Conservation (phyloP, 139 green algal species). For the Yamagishiella unicocca region DNA sequence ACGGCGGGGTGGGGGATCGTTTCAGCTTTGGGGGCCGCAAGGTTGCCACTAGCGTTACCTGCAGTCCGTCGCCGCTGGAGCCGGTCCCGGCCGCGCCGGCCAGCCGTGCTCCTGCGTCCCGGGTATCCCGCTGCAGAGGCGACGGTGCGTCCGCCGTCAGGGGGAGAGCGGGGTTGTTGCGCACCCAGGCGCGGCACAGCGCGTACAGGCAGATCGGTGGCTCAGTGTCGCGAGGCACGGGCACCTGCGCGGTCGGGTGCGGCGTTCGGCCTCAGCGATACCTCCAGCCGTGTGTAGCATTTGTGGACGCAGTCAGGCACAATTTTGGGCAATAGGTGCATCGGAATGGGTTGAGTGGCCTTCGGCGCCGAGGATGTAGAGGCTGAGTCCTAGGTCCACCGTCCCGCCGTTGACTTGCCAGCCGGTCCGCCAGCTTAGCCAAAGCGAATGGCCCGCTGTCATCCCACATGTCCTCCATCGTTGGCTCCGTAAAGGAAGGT, state of each 20-base stretch:
- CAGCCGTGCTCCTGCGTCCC: not conserved
- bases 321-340: too few relatives aligned
- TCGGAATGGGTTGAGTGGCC: too few relatives aligned
- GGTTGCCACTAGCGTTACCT: too few relatives aligned
- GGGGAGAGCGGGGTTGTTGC: slow-evolving; percentile 15
- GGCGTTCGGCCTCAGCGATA: too few relatives aligned
- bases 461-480: slow-evolving; percentile 26
- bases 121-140: not conserved
- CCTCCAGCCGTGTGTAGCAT: too few relatives aligned
- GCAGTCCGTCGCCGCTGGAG: not conserved
- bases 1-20: too few relatives aligned
- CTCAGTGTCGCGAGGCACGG: slow-evolving; percentile 18
- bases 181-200: slow-evolving; percentile 42
- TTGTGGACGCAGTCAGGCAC: too few relatives aligned
- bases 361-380: too few relatives aligned
- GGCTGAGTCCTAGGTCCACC: not conserved
- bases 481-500: not conserved
- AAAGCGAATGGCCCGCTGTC: not conserved
- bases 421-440: not conserved
- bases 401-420: slow-evolving; percentile 13
- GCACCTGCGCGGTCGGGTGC: not conserved
- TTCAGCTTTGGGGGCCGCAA: too few relatives aligned
- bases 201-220: slow-evolving; percentile 21
- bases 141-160: not conserved
- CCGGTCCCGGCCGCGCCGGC: not conserved